These are phyloP conservation scores for Erigeron philadelphicus DNA, from an alignment of 140 eudicot species.

Conservation along the genomic window DNA sequence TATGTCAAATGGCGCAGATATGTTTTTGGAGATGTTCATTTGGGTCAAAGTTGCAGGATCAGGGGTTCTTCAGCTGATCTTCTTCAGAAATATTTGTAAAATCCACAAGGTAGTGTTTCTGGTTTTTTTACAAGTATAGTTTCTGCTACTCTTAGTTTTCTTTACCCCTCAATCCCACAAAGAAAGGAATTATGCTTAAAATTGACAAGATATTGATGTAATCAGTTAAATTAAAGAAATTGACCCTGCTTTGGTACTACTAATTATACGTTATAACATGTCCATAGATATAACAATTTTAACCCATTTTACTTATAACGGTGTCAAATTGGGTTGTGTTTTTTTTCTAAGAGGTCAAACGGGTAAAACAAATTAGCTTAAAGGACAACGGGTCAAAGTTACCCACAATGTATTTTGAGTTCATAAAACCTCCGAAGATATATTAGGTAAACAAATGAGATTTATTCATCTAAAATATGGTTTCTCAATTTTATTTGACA, in stretches of 20 bases:
- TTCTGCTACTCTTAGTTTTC: background rate
- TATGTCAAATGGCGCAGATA: constrained; percentile 41
- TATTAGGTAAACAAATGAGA: background rate
- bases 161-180: background rate
- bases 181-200: background rate
- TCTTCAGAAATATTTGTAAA: constrained; percentile 54
- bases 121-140: constrained; percentile 7
- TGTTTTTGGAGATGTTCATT: constrained; percentile 84
- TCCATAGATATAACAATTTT: background rate
- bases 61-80: constrained; percentile 64
- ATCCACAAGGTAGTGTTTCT: constrained; percentile 30
- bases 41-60: constrained; percentile 91
- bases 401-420: background rate
- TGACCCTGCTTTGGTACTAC: background rate
- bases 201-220: background rate
- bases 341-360: background rate
- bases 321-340: background rate
- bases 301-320: background rate
- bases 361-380: background rate
- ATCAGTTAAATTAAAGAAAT: background rate
- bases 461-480: background rate
- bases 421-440: background rate
- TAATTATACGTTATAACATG: background rate
- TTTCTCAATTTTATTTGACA: background rate
- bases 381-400: background rate